A percentile compares a stretch with the other conserved stretches of the same genome.
phyloP scores from a whole-genome alignment of 2,329 filamentous ascomycete genomes.

The Paecilomyces fulvus region DNA sequence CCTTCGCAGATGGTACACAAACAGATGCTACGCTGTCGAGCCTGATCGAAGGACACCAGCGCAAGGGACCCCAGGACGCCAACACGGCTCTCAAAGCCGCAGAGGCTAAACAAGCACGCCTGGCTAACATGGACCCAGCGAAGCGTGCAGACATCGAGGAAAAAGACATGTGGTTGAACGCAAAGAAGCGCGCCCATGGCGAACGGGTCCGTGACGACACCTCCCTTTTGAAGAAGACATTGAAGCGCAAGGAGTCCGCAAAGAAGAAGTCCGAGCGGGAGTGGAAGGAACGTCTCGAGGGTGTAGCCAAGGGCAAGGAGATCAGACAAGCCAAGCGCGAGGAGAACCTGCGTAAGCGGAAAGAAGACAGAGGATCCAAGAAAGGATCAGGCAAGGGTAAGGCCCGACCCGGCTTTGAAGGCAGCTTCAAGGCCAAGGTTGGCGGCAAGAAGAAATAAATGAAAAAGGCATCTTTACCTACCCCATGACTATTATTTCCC shows the following conservation, averaged over 20 bases:
- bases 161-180: conserved; percentile 90
- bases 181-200: conserved; percentile 78
- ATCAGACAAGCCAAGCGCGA: conserved; percentile 76
- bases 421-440: conserved; percentile 55
- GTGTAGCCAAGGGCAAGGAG: conserved; percentile 66
- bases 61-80: conserved; percentile 75
- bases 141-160: conserved; percentile 83
- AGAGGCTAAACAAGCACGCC: conserved; percentile 75
- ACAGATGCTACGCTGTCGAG: conserved; percentile 61
- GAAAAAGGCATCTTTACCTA: neutral
- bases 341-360: conserved; percentile 65
- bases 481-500: neutral
- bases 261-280: conserved; percentile 91
- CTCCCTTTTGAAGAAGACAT: conserved; percentile 78
- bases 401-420: conserved; percentile 61
- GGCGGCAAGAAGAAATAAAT: conserved; percentile 34
- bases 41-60: conserved; percentile 60
- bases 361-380: conserved; percentile 62
- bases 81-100: conserved; percentile 78
- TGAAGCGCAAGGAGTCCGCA: conserved; percentile 82
- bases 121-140: conserved; percentile 64
- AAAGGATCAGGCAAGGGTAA: conserved; percentile 38
- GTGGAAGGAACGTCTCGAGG: conserved; percentile 66
- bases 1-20: conserved; percentile 76
- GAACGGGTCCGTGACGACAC: conserved; percentile 85